A percentile compares a stretch with the other conserved stretches of the same genome.
Evolutionary conservation across 345 rosid species (phyloP).

Genomic region (Gossypium anomalum): DNA sequence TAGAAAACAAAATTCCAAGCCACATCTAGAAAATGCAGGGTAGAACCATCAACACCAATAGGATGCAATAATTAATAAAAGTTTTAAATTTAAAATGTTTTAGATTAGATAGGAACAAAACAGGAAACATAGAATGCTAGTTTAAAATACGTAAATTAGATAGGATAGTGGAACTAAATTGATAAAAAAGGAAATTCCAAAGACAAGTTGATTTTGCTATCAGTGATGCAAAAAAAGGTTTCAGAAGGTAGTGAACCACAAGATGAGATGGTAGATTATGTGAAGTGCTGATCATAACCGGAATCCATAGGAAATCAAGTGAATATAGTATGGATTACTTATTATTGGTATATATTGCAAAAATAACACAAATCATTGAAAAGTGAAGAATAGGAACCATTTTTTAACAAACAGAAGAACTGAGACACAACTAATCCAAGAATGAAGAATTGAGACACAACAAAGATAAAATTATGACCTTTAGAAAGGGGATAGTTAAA

Average conservation of each 20-base stretch:
- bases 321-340: not conserved
- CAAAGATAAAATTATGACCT: conserved; percentile 41
- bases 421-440: not conserved
- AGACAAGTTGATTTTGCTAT: not conserved
- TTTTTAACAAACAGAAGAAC: not conserved
- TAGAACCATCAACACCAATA: not conserved
- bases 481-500: conserved; percentile 73
- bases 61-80: not conserved
- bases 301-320: not conserved
- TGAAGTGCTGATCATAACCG: not conserved
- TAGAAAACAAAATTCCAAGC: not conserved
- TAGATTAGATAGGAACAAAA: not conserved
- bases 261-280: not conserved
- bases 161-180: not conserved
- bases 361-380: not conserved
- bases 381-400: not conserved
- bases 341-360: not conserved
- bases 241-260: not conserved
- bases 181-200: not conserved
- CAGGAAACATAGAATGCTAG: not conserved
- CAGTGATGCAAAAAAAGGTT: not conserved
- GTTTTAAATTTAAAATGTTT: not conserved
- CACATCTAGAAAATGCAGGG: not conserved
- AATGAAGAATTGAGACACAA: not conserved
- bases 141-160: not conserved